Evolutionary conservation across 768 basidiomycete species (phyloP).

Genomic region (Lyophyllum atratum): DNA sequence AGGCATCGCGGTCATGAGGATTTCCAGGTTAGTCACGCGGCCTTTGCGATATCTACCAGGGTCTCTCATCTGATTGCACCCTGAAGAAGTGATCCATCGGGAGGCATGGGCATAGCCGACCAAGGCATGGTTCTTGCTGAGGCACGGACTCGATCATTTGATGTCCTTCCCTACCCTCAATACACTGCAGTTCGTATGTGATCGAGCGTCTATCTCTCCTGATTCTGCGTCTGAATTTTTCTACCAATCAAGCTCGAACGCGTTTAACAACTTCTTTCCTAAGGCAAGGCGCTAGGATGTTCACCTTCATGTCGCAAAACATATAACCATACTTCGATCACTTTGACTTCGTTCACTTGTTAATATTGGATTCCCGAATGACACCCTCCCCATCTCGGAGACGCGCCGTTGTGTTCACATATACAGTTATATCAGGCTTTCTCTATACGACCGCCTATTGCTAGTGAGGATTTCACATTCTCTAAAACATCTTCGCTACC

Average conservation of each 20-base stretch:
- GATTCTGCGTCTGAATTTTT: conserved; percentile 14
- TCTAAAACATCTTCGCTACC: background rate
- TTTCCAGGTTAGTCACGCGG: conserved; percentile 61
- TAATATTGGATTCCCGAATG: background rate
- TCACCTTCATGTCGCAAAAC: conserved; percentile 37
- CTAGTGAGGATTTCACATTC: background rate
- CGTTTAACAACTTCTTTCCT: conserved; percentile 53
- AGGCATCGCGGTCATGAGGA: conserved; percentile 69
- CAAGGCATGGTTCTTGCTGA: conserved; percentile 71
- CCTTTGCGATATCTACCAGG: conserved; percentile 14
- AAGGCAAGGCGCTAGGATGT: conserved; percentile 56
- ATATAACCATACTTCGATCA: conserved; percentile 4
- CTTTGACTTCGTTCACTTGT: conserved; percentile 11
- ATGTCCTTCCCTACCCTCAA: conserved; percentile 69
- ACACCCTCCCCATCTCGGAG: background rate
- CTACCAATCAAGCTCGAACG: conserved; percentile 39
- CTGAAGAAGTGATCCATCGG: conserved; percentile 49
- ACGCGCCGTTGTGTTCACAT: background rate
- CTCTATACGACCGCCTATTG: background rate
- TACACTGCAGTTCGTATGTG: conserved; percentile 81
- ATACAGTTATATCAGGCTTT: background rate
- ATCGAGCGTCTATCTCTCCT: conserved; percentile 14
- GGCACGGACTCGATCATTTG: conserved; percentile 74
- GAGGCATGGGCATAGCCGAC: conserved; percentile 50
- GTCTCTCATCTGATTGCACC: conserved; percentile 12